Conservation (phyloP, 371 early-diverging fungal species). For the Caulochytrium protostelioides region DNA sequence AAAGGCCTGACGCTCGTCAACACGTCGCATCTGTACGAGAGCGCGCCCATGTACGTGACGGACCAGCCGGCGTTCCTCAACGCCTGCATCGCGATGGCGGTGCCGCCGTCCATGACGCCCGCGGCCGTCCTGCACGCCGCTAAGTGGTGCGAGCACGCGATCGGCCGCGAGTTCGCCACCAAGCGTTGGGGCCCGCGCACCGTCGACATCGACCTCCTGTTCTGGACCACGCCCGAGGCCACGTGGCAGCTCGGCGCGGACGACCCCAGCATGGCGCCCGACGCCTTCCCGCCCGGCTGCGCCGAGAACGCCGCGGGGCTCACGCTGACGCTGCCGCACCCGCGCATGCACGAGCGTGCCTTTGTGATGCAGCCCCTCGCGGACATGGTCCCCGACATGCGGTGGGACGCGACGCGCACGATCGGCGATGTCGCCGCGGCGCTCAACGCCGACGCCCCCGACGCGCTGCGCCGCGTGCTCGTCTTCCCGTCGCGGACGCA, state of each 20-base stretch:
- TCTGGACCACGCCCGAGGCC: too few relatives aligned
- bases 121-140: too few relatives aligned
- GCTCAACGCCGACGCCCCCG: constrained; percentile 10
- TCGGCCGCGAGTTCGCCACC: constrained; percentile 35
- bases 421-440: neutral
- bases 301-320: too few relatives aligned
- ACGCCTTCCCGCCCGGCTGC: too few relatives aligned
- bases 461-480: neutral
- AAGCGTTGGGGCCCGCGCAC: constrained; percentile 69
- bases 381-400: too few relatives aligned
- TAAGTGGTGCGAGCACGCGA: too few relatives aligned
- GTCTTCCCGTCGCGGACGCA: too few relatives aligned
- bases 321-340: constrained; percentile 83
- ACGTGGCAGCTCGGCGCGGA: too few relatives aligned
- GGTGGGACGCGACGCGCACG: too few relatives aligned
- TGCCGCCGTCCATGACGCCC: too few relatives aligned
- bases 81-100: too few relatives aligned
- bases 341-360: constrained; percentile 64
- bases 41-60: constrained; percentile 80
- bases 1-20: constrained; percentile 43
- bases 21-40: constrained; percentile 89
- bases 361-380: constrained; percentile 84
- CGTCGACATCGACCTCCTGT: constrained; percentile 85
- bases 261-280: constrained; percentile 43
- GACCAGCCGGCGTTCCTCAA: constrained; percentile 87